Percentiles rank a stretch among this genome's conserved stretches.
Evolutionary conservation across 2,329 filamentous ascomycete genomes (phyloP).

Genomic region (Fusarium miscanthi): DNA sequence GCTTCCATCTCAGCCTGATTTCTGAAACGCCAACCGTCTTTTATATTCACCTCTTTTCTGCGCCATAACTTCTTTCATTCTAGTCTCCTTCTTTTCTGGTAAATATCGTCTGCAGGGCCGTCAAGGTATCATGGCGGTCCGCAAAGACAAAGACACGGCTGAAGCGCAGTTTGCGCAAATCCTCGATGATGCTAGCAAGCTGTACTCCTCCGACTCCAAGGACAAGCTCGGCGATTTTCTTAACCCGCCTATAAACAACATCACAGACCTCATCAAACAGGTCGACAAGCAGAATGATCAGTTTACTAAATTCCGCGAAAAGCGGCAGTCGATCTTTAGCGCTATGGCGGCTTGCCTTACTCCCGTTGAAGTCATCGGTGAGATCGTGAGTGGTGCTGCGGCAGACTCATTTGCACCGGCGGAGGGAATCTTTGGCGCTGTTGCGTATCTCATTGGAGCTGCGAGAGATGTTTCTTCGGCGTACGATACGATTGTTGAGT

Average conservation of each 20-base stretch:
- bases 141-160: constrained; percentile 29
- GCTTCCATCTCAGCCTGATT: constrained; percentile 13
- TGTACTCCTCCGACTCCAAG: constrained; percentile 47
- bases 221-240: constrained; percentile 48
- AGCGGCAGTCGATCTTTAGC: constrained; percentile 50
- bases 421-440: constrained; percentile 56
- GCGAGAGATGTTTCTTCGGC: constrained; percentile 57
- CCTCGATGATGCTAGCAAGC: constrained; percentile 50
- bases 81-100: neutral
- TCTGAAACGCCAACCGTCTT: constrained; percentile 21
- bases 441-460: constrained; percentile 56
- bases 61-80: too few relatives aligned
- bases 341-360: constrained; percentile 47
- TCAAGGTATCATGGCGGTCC: constrained; percentile 33
- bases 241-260: constrained; percentile 48
- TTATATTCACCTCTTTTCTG: neutral
- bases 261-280: constrained; percentile 48
- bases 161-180: constrained; percentile 47
- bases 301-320: constrained; percentile 53
- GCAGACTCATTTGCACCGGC: constrained; percentile 55
- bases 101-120: neutral
- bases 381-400: constrained; percentile 51
- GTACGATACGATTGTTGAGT: constrained; percentile 58
- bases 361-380: constrained; percentile 55
- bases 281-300: constrained; percentile 51